Percentiles rank a stretch among this genome's conserved stretches.
Evolutionary conservation across 768 basidiomycete species (phyloP).

Genomic region (Leucocoprinus birnbaumii): DNA sequence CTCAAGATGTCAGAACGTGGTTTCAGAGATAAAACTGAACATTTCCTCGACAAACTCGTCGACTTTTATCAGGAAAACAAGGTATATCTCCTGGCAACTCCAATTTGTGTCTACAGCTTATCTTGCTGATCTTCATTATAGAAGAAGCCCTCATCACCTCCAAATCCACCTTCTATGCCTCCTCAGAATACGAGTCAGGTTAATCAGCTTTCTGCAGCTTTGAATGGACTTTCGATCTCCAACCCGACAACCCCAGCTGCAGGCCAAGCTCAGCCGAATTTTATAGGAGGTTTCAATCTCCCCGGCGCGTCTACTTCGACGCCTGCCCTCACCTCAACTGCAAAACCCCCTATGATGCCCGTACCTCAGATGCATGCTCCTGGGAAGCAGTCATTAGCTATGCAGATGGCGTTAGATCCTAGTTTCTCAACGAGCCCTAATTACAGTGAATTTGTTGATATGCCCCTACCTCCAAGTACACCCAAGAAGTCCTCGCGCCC

Average conservation of each 20-base stretch:
- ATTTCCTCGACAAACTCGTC: constrained; percentile 19
- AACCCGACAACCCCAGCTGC: constrained; percentile 7
- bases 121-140: background rate
- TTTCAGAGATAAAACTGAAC: constrained; percentile 12
- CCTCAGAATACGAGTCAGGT: constrained; percentile 12
- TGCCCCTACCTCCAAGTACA: constrained; percentile 10
- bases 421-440: constrained; percentile 12
- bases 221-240: constrained; percentile 25
- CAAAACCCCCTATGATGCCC: constrained; percentile 36
- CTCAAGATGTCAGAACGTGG: constrained; percentile 2
- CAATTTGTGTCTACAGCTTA: background rate
- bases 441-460: constrained; percentile 15
- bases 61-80: constrained; percentile 3
- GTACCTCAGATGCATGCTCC: constrained; percentile 30
- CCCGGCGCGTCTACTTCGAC: constrained; percentile 11
- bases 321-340: constrained; percentile 17
- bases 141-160: constrained; percentile 14
- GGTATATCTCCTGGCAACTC: constrained; percentile 12
- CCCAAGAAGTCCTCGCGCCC: constrained; percentile 6
- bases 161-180: constrained; percentile 18
- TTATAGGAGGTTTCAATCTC: constrained; percentile 52
- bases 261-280: constrained; percentile 19
- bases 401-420: constrained; percentile 33
- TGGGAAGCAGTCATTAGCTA: constrained; percentile 29
- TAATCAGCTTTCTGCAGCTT: constrained; percentile 20